phyloP scores from a whole-genome alignment of 2,329 filamentous ascomycete species.

The Pseudocercospora cruenta region DNA sequence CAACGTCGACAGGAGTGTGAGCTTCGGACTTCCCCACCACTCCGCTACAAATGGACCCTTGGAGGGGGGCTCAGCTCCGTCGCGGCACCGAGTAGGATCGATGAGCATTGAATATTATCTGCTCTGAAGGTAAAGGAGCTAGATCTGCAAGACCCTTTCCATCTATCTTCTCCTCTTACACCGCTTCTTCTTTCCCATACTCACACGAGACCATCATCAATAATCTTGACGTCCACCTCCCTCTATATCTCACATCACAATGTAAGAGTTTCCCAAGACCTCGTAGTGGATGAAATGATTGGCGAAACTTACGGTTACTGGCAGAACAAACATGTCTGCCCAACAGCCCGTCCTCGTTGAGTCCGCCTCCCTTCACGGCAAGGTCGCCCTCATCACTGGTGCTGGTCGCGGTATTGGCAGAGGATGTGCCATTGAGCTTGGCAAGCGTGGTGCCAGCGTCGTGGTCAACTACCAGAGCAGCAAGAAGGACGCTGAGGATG shows the following conservation, averaged over 20 bases:
- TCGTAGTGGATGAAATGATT: background rate
- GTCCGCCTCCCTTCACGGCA: slow-evolving; percentile 55
- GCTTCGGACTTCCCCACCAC: slow-evolving; percentile 18
- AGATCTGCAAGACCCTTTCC: slow-evolving; percentile 14
- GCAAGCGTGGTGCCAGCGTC: slow-evolving; percentile 65
- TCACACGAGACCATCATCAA: slow-evolving; percentile 1
- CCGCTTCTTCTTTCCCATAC: slow-evolving; percentile 19
- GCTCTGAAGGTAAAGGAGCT: slow-evolving; percentile 10
- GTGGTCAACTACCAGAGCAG: slow-evolving; percentile 68
- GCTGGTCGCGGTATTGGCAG: slow-evolving; percentile 68
- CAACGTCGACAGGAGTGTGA: background rate
- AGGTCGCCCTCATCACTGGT: slow-evolving; percentile 66
- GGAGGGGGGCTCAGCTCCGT: background rate
- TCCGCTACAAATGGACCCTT: background rate
- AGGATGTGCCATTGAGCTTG: slow-evolving; percentile 69
- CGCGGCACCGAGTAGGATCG: background rate
- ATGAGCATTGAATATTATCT: slow-evolving; percentile 7
- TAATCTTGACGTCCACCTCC: background rate
- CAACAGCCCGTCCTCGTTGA: slow-evolving; percentile 45
- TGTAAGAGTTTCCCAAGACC: slow-evolving; percentile 3
- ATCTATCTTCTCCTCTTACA: slow-evolving; percentile 17
- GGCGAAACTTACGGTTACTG: background rate
- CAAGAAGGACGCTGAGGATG: slow-evolving; percentile 53
- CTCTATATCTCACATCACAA: slow-evolving; percentile 15
- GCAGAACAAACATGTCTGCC: slow-evolving; percentile 31